Evolutionary conservation across 2,329 filamentous ascomycete species (phyloP).

Genomic region (Ambrosiella xylebori): DNA sequence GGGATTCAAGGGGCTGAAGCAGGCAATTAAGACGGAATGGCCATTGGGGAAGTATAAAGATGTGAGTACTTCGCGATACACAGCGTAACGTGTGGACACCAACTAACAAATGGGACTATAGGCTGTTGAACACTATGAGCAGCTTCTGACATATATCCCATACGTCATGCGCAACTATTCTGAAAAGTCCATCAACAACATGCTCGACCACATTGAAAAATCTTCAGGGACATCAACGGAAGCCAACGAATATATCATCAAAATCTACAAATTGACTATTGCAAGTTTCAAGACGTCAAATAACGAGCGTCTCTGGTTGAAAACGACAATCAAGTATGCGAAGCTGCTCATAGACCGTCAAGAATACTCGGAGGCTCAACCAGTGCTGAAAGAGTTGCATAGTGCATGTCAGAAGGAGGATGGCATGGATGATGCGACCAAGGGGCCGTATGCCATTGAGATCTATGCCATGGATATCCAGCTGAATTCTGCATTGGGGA

Average conservation of each 20-base stretch:
- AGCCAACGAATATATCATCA: slow-evolving; percentile 66
- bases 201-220: slow-evolving; percentile 96
- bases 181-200: slow-evolving; percentile 98
- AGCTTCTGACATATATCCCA: slow-evolving; percentile 93
- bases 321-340: slow-evolving; percentile 94
- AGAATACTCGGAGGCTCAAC: slow-evolving; percentile 63
- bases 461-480: slow-evolving; percentile 96
- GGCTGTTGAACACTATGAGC: slow-evolving; percentile 82
- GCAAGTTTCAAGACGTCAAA: slow-evolving; percentile 93
- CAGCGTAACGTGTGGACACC: not conserved
- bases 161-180: slow-evolving; percentile 96
- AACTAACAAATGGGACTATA: slow-evolving; percentile 21
- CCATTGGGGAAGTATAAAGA: slow-evolving; percentile 75
- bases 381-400: slow-evolving; percentile 78
- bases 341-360: slow-evolving; percentile 83
- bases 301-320: slow-evolving; percentile 91
- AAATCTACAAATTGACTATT: slow-evolving; percentile 86
- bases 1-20: slow-evolving; percentile 97
- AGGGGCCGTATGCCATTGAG: slow-evolving; percentile 90
- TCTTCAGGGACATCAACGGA: slow-evolving; percentile 49
- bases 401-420: slow-evolving; percentile 74
- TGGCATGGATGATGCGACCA: slow-evolving; percentile 78
- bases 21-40: slow-evolving; percentile 95
- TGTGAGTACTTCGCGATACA: slow-evolving; percentile 27
- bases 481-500: slow-evolving; percentile 92